phyloP scores from a whole-genome alignment of 2,329 filamentous ascomycete species.

The Sporothrix protearum region DNA sequence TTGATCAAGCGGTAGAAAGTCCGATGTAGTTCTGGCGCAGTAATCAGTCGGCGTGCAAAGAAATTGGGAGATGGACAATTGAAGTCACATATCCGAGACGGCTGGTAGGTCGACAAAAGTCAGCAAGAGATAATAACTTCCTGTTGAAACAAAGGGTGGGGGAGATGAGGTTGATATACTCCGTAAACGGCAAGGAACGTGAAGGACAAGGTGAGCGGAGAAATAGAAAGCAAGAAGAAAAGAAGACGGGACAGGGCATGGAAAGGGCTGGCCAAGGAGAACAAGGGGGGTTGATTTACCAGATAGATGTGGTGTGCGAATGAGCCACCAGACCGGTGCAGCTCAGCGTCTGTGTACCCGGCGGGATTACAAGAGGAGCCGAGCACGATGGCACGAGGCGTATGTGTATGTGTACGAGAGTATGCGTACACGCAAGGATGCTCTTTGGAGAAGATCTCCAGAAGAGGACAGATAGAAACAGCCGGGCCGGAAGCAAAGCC shows the following conservation, averaged over 20 bases:
- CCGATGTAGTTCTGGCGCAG: constrained; percentile 1
- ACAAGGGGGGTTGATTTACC: not conserved
- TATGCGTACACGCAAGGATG: not conserved
- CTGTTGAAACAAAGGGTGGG: not conserved
- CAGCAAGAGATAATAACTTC: not conserved
- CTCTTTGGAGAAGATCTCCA: not conserved
- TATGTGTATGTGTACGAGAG: not conserved
- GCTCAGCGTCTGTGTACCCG: constrained; percentile 3
- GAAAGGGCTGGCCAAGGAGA: not conserved
- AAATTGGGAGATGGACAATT: not conserved
- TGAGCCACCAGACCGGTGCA: not conserved
- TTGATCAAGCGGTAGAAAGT: constrained; percentile 16
- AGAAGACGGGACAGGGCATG: not conserved
- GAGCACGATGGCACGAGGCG: not conserved
- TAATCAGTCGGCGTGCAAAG: not conserved
- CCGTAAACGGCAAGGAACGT: not conserved
- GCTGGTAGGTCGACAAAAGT: constrained; percentile 15
- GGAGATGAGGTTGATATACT: not conserved
- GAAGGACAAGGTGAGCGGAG: not conserved
- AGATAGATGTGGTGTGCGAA: not conserved
- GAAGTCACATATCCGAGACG: constrained; percentile 12
- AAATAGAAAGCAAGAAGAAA: not conserved
- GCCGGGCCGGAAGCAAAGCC: not conserved
- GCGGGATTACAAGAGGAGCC: constrained; percentile 8
- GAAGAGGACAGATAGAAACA: not conserved